These are phyloP conservation scores for Ophiocordyceps camponoti-leonardi DNA, from an alignment of 2,329 filamentous ascomycete species.

Conservation along the genomic window DNA sequence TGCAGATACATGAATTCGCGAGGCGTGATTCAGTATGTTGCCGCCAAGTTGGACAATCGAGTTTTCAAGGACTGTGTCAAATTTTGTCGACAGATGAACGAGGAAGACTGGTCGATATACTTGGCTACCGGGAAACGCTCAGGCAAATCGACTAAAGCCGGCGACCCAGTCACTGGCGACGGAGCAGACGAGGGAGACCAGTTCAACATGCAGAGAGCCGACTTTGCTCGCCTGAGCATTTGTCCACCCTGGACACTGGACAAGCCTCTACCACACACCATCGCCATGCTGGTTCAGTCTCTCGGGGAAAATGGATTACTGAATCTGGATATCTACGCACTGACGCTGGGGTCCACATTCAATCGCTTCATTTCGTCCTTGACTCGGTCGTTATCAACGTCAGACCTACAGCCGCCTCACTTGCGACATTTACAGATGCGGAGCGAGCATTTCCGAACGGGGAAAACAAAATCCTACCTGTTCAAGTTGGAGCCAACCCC, in stretches of 20 bases:
- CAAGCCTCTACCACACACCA: slow-evolving; percentile 14
- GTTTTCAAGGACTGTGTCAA: slow-evolving; percentile 46
- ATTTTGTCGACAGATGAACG: slow-evolving; percentile 35
- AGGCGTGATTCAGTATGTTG: slow-evolving; percentile 38
- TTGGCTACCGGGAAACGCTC: slow-evolving; percentile 28
- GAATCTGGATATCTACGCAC: slow-evolving; percentile 18
- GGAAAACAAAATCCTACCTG: slow-evolving; percentile 19
- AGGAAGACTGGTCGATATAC: slow-evolving; percentile 38
- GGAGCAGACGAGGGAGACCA: slow-evolving; percentile 8
- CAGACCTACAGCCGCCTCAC: slow-evolving; percentile 14
- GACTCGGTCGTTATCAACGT: slow-evolving; percentile 16
- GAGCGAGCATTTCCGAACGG: slow-evolving; percentile 17
- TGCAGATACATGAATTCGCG: slow-evolving; percentile 38
- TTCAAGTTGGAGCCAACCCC: slow-evolving; percentile 8
- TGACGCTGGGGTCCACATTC: slow-evolving; percentile 19
- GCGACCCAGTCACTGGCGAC: slow-evolving; percentile 7
- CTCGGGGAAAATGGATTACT: slow-evolving; percentile 13
- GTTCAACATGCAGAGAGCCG: slow-evolving; percentile 2
- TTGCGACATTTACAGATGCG: slow-evolving; percentile 16
- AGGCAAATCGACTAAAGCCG: slow-evolving; percentile 10
- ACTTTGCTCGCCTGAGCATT: slow-evolving; percentile 4
- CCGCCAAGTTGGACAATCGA: slow-evolving; percentile 33
- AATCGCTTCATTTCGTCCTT: slow-evolving; percentile 19
- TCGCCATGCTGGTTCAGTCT: slow-evolving; percentile 12
- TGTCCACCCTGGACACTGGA: slow-evolving; percentile 16